Evolutionary conservation across 768 basidiomycete species (phyloP), one percentile per base, ranked within the genome.

Genomic region (Amanita muscaria): DNA sequence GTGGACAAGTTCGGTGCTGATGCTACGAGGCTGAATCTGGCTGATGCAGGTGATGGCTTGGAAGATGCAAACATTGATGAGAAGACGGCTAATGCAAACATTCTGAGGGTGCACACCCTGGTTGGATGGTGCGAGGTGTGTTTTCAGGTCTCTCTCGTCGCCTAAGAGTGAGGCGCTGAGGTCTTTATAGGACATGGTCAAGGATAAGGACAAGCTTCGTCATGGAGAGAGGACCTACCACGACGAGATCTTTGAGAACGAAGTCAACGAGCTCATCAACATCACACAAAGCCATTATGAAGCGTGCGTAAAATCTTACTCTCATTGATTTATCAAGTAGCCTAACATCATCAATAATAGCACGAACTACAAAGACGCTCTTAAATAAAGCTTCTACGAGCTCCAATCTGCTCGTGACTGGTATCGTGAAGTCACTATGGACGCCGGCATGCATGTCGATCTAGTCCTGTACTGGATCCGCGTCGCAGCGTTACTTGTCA

Each of bases 21-120:
- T 60, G 89, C 93, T 24, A 93, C 86, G 56, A 74, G 96, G 44
- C 64, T 99, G 67, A 76, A 80, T 15, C 72, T 99, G 63, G 96
- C 96, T 19, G 94, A 98, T 67, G 91, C 92, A 21, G 96, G 96
- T 12, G 96, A 99, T 60, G 90, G 92, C 40, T 76, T 97, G 53
- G 93, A 96, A 63, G 96, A 99, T 64, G 94, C 94, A 35, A 99
- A 99, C 70, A 98, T 98, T 56, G 96, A 99, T 59, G 94, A 98
- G 73, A 88, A 91, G 69, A 88, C 85, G 4, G 96, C 96, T 14
- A 99, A 98, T 59, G 92, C 96, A 9, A 91, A 89, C 50, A 98
- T 99, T 58, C 63, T 98, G 59, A 77, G 96, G 41, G 69, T 99
- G 50, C 85, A 93, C 60, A 98, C 94, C 0, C 67, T 96, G 56